Evolutionary conservation across 83 land plant genomes (phyloP).

Genomic region (Picea engelmannii): DNA sequence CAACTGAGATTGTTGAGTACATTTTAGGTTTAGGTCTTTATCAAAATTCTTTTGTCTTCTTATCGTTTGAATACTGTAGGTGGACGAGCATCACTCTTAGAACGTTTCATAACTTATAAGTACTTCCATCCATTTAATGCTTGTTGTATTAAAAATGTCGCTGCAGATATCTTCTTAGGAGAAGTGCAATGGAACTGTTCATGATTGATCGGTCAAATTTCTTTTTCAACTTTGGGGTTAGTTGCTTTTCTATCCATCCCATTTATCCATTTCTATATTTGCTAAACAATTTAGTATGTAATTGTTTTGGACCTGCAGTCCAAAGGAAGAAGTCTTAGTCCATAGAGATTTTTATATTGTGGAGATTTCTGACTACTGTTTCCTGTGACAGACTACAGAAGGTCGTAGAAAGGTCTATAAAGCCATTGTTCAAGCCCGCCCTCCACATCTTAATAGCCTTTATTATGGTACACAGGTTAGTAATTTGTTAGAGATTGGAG

Average conservation of each 20-base stretch:
- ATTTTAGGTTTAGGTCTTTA: neutral
- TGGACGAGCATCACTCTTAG: too few relatives aligned
- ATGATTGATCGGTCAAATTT: slow-evolving; percentile 94
- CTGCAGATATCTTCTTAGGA: slow-evolving; percentile 79
- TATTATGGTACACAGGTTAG: slow-evolving; percentile 95
- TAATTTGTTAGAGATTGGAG: neutral
- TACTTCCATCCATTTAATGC: neutral
- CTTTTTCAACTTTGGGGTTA: slow-evolving; percentile 97
- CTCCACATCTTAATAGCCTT: slow-evolving; percentile 87
- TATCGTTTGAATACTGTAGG: neutral
- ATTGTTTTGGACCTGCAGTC: neutral
- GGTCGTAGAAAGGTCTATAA: slow-evolving; percentile 79
- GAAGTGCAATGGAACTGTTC: slow-evolving; percentile 96
- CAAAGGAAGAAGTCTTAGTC: neutral
- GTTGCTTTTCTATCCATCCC: slow-evolving; percentile 15
- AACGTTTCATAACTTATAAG: too few relatives aligned
- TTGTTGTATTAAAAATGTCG: neutral
- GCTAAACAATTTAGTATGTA: neutral
- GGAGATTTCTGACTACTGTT: slow-evolving; percentile 18
- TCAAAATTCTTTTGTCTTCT: neutral
- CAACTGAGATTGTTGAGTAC: neutral
- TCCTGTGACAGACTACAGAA: slow-evolving; percentile 66
- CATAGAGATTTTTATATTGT: neutral
- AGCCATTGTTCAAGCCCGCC: slow-evolving; percentile 90
- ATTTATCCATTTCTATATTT: slow-evolving; percentile 9